Conservation (phyloP, 495 filamentous ascomycete genomes). For the Talaromyces stipitatus region DNA sequence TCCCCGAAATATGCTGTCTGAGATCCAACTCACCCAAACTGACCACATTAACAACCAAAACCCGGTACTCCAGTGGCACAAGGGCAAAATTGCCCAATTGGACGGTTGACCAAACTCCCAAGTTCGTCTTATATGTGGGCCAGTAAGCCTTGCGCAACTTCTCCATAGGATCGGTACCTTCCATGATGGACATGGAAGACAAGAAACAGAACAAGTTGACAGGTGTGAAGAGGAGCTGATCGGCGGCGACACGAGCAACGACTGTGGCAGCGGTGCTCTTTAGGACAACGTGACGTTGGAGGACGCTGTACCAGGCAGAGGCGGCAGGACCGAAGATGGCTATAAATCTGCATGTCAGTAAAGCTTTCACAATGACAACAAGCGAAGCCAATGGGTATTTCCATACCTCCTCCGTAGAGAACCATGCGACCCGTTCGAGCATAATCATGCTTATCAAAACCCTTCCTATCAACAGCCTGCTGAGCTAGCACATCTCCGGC, state of each 20-base stretch:
- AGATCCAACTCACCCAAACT: conserved; percentile 61
- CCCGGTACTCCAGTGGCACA: conserved; percentile 76
- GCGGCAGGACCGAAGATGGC: conserved; percentile 88
- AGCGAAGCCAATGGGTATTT: not conserved
- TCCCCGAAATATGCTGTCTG: conserved; percentile 21
- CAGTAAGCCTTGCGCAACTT: conserved; percentile 64
- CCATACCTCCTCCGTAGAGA: conserved; percentile 76
- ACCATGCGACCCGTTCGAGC: conserved; percentile 83
- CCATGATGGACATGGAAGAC: conserved; percentile 77
- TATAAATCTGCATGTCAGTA: conserved; percentile 22
- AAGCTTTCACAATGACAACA: conserved; percentile 5
- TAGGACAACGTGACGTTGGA: conserved; percentile 61
- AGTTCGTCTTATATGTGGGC: conserved; percentile 71
- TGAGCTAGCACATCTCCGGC: conserved; percentile 90
- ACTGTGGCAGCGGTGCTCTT: conserved; percentile 61
- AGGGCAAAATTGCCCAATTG: conserved; percentile 87
- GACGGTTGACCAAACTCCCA: conserved; percentile 87
- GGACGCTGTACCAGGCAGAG: conserved; percentile 79
- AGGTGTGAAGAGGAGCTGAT: conserved; percentile 84
- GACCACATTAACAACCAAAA: conserved; percentile 85
- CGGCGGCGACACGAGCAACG: conserved; percentile 68
- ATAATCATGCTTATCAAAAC: conserved; percentile 71
- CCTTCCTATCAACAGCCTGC: conserved; percentile 79
- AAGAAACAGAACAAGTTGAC: conserved; percentile 77
- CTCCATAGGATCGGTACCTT: conserved; percentile 62